A percentile compares a stretch with the other conserved stretches of the same genome.
Conservation (phyloP, 148 eudicot genomes). For the Cornus suecica region DNA sequence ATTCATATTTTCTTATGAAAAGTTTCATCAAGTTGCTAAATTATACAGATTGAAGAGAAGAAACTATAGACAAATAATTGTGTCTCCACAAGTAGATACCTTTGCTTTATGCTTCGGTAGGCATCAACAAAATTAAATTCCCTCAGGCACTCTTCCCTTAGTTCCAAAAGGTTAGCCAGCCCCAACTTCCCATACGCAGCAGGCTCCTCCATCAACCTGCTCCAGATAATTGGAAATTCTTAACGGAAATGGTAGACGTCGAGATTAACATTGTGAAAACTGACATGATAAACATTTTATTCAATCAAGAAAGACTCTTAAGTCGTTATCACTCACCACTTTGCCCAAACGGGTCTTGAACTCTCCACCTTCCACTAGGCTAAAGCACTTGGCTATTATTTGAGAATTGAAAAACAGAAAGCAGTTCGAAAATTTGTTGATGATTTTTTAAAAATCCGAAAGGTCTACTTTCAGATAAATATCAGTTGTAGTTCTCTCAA, state of each 20-base stretch:
- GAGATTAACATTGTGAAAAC: not conserved
- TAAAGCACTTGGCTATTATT: too few species aligned
- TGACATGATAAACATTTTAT: not conserved
- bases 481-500: too few species aligned
- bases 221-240: not conserved
- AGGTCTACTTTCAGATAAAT: too few species aligned
- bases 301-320: not conserved
- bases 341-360: too few species aligned
- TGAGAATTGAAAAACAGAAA: too few species aligned
- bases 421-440: too few species aligned
- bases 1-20: not conserved
- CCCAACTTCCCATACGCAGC: constrained; percentile 98
- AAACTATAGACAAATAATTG: not conserved
- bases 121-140: constrained; percentile 92
- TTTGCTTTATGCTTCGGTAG: constrained; percentile 88
- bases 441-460: too few species aligned
- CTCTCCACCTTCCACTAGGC: too few species aligned
- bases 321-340: too few species aligned
- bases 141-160: constrained; percentile 96
- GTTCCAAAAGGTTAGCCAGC: constrained; percentile 89
- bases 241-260: not conserved
- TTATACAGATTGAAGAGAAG: not conserved
- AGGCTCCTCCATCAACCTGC: constrained; percentile 97
- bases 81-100: constrained; percentile 32
- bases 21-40: not conserved